Evolutionary conservation across 352 stramenopile genomes (phyloP).

Genomic region (Pythium graminicola): DNA sequence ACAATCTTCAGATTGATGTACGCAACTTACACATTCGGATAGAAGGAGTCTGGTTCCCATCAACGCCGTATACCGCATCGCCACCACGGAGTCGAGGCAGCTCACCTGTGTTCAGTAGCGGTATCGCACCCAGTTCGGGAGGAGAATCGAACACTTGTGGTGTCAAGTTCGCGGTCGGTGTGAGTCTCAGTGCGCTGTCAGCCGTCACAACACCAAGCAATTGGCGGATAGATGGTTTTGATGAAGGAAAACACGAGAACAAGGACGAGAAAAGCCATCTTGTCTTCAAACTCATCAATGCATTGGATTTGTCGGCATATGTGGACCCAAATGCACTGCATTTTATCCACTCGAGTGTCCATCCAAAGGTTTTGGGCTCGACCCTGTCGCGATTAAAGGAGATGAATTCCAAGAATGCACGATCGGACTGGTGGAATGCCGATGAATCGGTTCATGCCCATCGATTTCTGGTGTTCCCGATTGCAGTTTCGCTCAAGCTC

Average conservation of each 20-base stretch:
- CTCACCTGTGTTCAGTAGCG: slow-evolving; percentile 15
- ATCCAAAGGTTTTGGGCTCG: slow-evolving; percentile 68
- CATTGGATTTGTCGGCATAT: slow-evolving; percentile 80
- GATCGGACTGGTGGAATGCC: slow-evolving; percentile 69
- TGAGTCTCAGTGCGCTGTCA: slow-evolving; percentile 77
- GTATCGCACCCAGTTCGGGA: background rate
- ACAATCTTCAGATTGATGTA: slow-evolving; percentile 87
- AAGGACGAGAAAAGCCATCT: slow-evolving; percentile 42
- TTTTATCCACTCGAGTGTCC: slow-evolving; percentile 81
- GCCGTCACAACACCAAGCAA: slow-evolving; percentile 81
- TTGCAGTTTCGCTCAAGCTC: slow-evolving; percentile 78
- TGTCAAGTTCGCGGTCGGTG: slow-evolving; percentile 67
- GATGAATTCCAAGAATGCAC: slow-evolving; percentile 61
- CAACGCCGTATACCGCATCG: slow-evolving; percentile 20
- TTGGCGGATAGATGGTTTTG: slow-evolving; percentile 73
- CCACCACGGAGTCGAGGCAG: slow-evolving; percentile 24
- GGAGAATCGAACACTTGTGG: background rate
- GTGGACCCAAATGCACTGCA: slow-evolving; percentile 79
- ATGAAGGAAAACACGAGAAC: slow-evolving; percentile 30
- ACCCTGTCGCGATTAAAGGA: slow-evolving; percentile 73
- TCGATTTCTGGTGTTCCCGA: slow-evolving; percentile 76
- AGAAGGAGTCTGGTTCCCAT: slow-evolving; percentile 63
- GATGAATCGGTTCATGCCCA: slow-evolving; percentile 66
- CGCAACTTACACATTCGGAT: slow-evolving; percentile 83
- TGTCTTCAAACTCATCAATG: slow-evolving; percentile 86